Evolutionary conservation across 2,329 filamentous ascomycete genomes (phyloP).

Genomic region (Onygena corvina): DNA sequence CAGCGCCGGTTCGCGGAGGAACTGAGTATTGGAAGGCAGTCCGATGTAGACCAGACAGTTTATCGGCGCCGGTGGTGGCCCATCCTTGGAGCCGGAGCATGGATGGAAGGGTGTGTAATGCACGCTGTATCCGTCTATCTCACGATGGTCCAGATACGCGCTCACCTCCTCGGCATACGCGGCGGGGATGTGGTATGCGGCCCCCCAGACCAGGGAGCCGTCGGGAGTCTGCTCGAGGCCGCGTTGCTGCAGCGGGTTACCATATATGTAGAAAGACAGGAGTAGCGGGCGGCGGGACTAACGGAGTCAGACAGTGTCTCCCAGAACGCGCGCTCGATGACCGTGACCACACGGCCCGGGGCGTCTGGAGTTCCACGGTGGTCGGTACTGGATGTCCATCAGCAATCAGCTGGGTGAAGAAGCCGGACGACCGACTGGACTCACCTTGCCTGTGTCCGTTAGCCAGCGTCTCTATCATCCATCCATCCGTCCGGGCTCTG

Average conservation of each 20-base stretch:
- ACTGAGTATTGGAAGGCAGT: constrained; percentile 84
- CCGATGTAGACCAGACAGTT: constrained; percentile 80
- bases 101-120: constrained; percentile 79
- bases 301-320: constrained; percentile 36
- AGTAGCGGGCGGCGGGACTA: constrained; percentile 2
- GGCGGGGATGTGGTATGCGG: constrained; percentile 72
- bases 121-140: constrained; percentile 94
- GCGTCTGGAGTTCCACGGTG: constrained; percentile 81
- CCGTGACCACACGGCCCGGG: constrained; percentile 82
- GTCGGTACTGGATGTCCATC: constrained; percentile 55
- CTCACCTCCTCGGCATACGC: constrained; percentile 67
- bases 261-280: background rate
- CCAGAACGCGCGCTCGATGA: constrained; percentile 79
- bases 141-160: constrained; percentile 83
- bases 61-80: constrained; percentile 25
- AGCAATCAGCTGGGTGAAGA: background rate
- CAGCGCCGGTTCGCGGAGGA: constrained; percentile 43
- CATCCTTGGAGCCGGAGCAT: constrained; percentile 33
- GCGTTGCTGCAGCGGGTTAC: constrained; percentile 21
- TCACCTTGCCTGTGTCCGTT: constrained; percentile 9
- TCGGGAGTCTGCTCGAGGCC: constrained; percentile 24
- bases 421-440: background rate
- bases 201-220: constrained; percentile 60
- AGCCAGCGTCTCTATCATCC: no score
- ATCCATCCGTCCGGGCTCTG: background rate